A percentile compares a stretch with the other conserved stretches of the same genome.
phyloP scores from a whole-genome alignment of 306 rosid genomes.

The Cucumis hystrix region DNA sequence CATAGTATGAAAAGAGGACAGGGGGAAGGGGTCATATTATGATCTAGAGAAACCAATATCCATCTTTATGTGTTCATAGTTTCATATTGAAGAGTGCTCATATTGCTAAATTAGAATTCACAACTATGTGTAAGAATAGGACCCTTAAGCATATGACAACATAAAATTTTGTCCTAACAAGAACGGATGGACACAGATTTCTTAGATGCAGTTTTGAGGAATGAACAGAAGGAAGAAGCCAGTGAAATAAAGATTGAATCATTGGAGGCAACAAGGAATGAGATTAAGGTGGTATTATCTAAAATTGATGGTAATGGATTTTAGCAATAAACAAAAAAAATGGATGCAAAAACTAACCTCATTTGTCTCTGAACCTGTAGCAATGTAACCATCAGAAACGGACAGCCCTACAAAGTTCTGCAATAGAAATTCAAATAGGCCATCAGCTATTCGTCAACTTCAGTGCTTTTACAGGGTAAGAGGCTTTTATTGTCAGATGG shows the following conservation, averaged over 20 bases:
- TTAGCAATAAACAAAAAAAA: background rate
- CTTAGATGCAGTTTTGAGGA: background rate
- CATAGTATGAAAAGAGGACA: too few relatives aligned
- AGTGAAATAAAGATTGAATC: background rate
- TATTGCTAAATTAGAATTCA: background rate
- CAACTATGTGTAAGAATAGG: background rate
- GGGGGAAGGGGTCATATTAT: too few relatives aligned
- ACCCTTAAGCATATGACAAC: background rate
- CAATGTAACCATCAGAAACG: constrained; percentile 84
- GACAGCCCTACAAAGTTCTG: constrained; percentile 98
- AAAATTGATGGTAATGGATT: background rate
- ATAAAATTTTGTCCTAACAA: background rate
- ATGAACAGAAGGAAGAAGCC: background rate
- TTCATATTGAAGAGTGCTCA: background rate
- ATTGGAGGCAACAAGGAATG: background rate
- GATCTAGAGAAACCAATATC: background rate
- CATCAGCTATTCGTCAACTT: constrained; percentile 10
- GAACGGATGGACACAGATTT: background rate
- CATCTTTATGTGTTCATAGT: background rate
- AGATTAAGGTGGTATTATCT: background rate
- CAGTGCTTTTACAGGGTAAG: background rate
- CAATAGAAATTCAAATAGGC: constrained; percentile 13
- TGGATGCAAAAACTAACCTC: constrained; percentile 41
- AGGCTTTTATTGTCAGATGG: background rate
- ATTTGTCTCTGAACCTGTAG: constrained; percentile 96